Evolutionary conservation across 2,329 filamentous ascomycete genomes (phyloP).

Genomic region (Ophiocordyceps sinensis): DNA sequence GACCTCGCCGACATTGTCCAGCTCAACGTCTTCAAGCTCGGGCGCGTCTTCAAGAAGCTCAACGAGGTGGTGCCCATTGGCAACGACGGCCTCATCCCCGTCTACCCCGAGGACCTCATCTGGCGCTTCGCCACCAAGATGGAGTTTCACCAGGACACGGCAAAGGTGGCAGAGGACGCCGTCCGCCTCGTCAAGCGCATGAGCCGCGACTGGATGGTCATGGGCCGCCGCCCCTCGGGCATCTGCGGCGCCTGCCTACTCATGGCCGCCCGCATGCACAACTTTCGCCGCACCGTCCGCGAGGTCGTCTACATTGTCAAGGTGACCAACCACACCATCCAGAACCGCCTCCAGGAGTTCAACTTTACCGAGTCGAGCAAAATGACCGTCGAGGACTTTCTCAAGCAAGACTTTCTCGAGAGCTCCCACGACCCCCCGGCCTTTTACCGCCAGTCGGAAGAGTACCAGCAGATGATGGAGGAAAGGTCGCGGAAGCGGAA

Average conservation of each 20-base stretch:
- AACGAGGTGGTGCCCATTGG: slow-evolving; percentile 57
- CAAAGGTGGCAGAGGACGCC: slow-evolving; percentile 77
- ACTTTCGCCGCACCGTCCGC: slow-evolving; percentile 80
- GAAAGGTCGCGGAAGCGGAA: slow-evolving; percentile 34
- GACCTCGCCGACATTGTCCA: slow-evolving; percentile 75
- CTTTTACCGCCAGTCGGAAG: slow-evolving; percentile 52
- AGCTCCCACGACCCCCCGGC: slow-evolving; percentile 70
- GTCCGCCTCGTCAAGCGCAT: slow-evolving; percentile 80
- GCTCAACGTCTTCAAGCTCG: slow-evolving; percentile 86
- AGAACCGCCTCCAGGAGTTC: slow-evolving; percentile 85
- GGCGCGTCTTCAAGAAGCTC: slow-evolving; percentile 76
- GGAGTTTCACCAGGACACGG: slow-evolving; percentile 72
- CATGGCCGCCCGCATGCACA: slow-evolving; percentile 94
- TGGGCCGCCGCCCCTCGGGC: slow-evolving; percentile 82
- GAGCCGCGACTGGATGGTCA: slow-evolving; percentile 95
- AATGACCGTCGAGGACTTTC: slow-evolving; percentile 78
- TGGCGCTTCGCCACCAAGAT: slow-evolving; percentile 82
- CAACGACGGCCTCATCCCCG: slow-evolving; percentile 48
- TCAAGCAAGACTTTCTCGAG: slow-evolving; percentile 56
- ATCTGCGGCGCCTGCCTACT: slow-evolving; percentile 90
- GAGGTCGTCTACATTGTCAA: slow-evolving; percentile 99
- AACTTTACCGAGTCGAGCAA: slow-evolving; percentile 71
- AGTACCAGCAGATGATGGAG: slow-evolving; percentile 39
- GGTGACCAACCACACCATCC: slow-evolving; percentile 84
- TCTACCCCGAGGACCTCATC: slow-evolving; percentile 82